phyloP scores from a whole-genome alignment of 345 rosid genomes.

The Ceriops zippeliana region DNA sequence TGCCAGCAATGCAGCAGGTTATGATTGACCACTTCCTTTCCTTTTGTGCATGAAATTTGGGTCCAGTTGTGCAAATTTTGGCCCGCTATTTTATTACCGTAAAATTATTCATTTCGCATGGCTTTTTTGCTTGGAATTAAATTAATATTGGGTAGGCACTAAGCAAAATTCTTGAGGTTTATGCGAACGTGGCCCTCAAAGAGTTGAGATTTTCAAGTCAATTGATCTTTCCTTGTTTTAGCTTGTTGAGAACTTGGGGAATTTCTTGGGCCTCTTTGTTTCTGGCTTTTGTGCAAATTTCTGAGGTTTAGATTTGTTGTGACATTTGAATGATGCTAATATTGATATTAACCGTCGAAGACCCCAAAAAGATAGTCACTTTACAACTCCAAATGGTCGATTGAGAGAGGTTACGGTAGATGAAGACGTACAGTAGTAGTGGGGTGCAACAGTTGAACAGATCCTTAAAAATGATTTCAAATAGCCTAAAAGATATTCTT shows the following conservation, averaged over 20 bases:
- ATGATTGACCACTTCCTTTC: neutral
- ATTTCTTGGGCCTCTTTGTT: neutral
- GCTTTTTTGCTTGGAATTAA: neutral
- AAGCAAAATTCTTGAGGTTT: neutral
- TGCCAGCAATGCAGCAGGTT: slow-evolving; percentile 93
- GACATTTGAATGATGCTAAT: neutral
- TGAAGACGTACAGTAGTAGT: neutral
- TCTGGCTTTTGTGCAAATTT: neutral
- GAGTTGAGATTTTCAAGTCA: neutral
- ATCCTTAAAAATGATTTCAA: neutral
- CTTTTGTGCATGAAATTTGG: neutral
- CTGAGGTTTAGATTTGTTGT: too few species aligned
- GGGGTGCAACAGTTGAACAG: slow-evolving; percentile 9
- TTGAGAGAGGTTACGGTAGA: too few species aligned
- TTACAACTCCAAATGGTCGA: neutral
- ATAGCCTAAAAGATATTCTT: too few species aligned
- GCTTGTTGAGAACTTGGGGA: neutral
- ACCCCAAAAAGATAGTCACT: neutral
- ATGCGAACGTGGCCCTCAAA: neutral
- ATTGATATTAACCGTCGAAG: neutral
- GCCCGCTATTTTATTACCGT: neutral
- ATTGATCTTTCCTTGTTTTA: neutral
- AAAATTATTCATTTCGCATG: neutral
- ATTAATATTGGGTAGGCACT: too few species aligned
- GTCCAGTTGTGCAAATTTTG: neutral